Evolutionary conservation across 208 protist genomes (phyloP), one percentile per base, ranked within the genome.

Genomic region (Wallacemonas rigidus): DNA sequence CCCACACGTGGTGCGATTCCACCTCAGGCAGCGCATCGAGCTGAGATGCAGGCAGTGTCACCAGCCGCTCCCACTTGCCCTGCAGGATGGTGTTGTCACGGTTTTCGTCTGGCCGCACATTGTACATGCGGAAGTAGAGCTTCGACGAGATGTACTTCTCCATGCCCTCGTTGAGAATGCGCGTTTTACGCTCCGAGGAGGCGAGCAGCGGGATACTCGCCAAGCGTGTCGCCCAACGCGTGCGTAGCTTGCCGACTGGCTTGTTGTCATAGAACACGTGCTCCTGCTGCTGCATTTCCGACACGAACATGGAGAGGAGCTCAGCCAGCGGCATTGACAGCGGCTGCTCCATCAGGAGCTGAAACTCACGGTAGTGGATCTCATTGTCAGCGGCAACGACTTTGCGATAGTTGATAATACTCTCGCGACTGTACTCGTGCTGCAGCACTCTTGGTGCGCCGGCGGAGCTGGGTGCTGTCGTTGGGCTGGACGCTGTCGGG

Each of bases 141-240:
- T 90, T 87, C 26, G 82, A 82, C 50, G 87, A 92, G 15, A 91
- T 79, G 77, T 91, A 93, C 60, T 83, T 86, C 71, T 96, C 91
- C 56, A 96, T 73, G 44, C 91, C 91, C 60, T 95, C 88, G 38
- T 45, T 58, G 12, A 86, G 63, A 6, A 90, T 76, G 12, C 72
- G 76, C 15, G 65, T 8, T 45, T 72, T 73, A 38, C 62, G 43
- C 8, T 26, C 6, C 39, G 86, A 63, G 2, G 41, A 1, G 15
- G 56, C 63, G 51, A 89, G 68, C 2, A 62, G 41, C 0, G 71
- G 69, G 3, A 85, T 83, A 36, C 72, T 45, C 5, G 51, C 65
- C 44, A 82, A 70, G 40, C 83, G 38, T 47, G 79, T 45, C 41
- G 74, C 72, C 36, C 69, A 69, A 2, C 53, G 17, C 11, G 4